A percentile compares a stretch with the other conserved stretches of the same genome.
Conservation (phyloP, 805 yeast species). For the Ogataea corticis region DNA sequence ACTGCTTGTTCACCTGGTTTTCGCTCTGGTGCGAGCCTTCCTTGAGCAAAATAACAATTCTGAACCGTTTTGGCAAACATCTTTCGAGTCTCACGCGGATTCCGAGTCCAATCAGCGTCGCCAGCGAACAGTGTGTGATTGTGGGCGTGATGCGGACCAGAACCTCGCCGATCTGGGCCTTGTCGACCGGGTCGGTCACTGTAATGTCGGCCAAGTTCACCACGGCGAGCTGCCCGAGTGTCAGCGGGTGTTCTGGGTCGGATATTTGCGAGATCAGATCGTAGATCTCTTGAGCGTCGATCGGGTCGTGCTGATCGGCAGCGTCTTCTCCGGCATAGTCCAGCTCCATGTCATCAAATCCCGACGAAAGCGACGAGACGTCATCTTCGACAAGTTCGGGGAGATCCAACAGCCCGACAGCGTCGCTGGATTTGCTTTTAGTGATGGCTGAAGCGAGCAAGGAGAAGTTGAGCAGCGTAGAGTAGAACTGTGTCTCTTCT, state of each 20-base stretch:
- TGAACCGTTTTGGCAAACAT: conserved; percentile 79
- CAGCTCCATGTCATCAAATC: conserved; percentile 8
- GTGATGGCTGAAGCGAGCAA: conserved; percentile 15
- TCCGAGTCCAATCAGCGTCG: conserved; percentile 93
- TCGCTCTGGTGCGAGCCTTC: conserved; percentile 97
- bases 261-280: conserved; percentile 84
- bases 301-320: conserved; percentile 33
- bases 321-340: background rate
- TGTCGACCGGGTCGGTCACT: conserved; percentile 59
- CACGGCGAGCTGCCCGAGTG: conserved; percentile 91
- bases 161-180: conserved; percentile 66
- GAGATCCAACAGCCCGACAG: conserved; percentile 4
- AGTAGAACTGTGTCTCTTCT: conserved; percentile 20
- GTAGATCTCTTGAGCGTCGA: conserved; percentile 88
- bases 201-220: conserved; percentile 81
- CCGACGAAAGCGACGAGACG: conserved; percentile 6
- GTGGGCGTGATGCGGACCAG: conserved; percentile 91
- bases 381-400: conserved; percentile 18
- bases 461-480: conserved; percentile 37
- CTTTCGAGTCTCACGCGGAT: conserved; percentile 89
- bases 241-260: conserved; percentile 97
- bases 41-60: conserved; percentile 77
- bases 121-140: conserved; percentile 94
- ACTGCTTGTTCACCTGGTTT: conserved; percentile 91
- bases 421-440: conserved; percentile 1